phyloP scores from a whole-genome alignment of 345 rosid genomes.

The Zanthoxylum bungeanum region DNA sequence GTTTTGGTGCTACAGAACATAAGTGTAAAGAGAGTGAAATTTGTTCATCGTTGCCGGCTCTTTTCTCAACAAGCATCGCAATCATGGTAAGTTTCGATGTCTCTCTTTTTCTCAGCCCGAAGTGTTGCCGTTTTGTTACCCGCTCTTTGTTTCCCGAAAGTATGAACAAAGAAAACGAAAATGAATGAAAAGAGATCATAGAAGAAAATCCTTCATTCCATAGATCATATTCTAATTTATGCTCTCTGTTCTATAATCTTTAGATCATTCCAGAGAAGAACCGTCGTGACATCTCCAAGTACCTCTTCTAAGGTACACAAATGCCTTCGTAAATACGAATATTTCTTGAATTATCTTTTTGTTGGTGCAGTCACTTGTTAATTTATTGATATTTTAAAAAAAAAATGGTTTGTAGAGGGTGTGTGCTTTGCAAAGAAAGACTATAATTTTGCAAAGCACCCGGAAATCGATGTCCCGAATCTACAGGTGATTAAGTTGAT shows the following conservation, averaged over 20 bases:
- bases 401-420: slow-evolving; percentile 59
- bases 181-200: not conserved
- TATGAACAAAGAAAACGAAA: not conserved
- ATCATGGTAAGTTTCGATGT: slow-evolving; percentile 26
- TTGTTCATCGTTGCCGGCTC: slow-evolving; percentile 1
- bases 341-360: too few species aligned
- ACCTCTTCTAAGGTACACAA: too few species aligned
- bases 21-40: not conserved
- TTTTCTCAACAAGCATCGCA: not conserved
- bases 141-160: not conserved
- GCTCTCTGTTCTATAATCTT: too few species aligned
- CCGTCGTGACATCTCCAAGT: too few species aligned
- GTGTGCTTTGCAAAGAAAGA: slow-evolving; percentile 88
- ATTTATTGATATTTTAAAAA: not conserved
- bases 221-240: too few species aligned
- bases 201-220: too few species aligned
- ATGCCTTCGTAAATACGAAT: too few species aligned
- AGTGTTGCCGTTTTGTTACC: too few species aligned
- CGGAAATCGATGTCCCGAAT: slow-evolving; percentile 80
- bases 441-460: slow-evolving; percentile 65
- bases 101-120: not conserved
- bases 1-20: not conserved
- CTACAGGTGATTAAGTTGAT: slow-evolving; percentile 87
- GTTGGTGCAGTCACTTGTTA: too few species aligned
- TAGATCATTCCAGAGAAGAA: too few species aligned